Evolutionary conservation across 371 early-diverging fungal species (phyloP), one percentile per base, ranked within the genome.

Genomic region (Batkoa obscura): DNA sequence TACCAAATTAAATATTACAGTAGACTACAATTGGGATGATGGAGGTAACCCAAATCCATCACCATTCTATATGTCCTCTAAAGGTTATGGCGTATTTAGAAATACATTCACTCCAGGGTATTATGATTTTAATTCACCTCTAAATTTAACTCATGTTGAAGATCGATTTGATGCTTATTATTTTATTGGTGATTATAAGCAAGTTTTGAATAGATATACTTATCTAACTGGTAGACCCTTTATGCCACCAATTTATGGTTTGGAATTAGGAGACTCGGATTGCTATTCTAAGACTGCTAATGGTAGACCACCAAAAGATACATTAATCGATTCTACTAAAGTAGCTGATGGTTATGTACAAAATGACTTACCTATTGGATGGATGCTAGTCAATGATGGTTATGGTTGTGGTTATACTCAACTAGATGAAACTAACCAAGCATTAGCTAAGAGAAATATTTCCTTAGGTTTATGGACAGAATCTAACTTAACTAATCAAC

Each of bases 161-260:
- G 33, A 48, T 48, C 49, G 49, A 9, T 48, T 48, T n/a, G 49
- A 48, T 48, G 49, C 49, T 8, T 48, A 48, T 23, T 48, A 48
- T 23, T 48, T 48, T 33, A 9, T 31, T 15, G 49, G 49, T 32
- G 33, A 32, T 32, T 9, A 9, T 17, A 48, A 48, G 32, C 23
- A 9, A 32, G n/a, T 48, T 8, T 32, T 48, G 32, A 48, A 48
- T n/a, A 17, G 33, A 6, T 48, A 31, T 48, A 48, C 49, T 32
- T 8, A 9, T 17, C 23, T 48, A 10, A 48, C 49, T 32, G 49
- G 49, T 48, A 3, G 49, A 31, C 49, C 49, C 33, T 48, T 48
- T 33, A 48, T 48, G 49, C 49, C 49, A 32, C 49, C 49, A 3
- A 48, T 48, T 4, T 48, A 48, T 32, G 45, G 45, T 45, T 45